Evolutionary conservation across 1,284 basidiomycete species (phyloP), one percentile per base, ranked within the genome.

Genomic region (Apiotrichum porosum): DNA sequence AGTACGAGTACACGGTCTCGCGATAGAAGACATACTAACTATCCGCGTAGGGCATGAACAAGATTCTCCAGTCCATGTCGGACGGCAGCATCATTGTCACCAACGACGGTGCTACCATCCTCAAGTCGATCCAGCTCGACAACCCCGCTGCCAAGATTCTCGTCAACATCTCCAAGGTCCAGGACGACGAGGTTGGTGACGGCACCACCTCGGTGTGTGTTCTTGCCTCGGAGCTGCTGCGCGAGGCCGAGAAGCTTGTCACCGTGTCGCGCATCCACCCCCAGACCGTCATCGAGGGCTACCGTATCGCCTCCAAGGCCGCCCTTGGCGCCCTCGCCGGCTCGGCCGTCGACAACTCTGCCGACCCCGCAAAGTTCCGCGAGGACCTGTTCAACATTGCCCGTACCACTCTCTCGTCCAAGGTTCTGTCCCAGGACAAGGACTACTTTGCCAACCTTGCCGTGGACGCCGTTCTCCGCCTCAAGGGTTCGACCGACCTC

Each of bases 91-190:
- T 99, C 61, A 94, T 85, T 51, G 93, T 99, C 47, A 98, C 95
- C 15, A 99, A 98, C 74, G 95, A 98, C 72, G 95, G 95, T 15
- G 95, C 95, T 3, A 98, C 95, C 37, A 98, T 98, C 65, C 81
- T 99, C 57, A 97, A 95, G 72, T 85, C 89, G 45, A 97, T 99
- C 64, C 87, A 92, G 61, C 83, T 99, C 57, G 95, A 98, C 76
- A 98, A 99, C 69, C 88, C 95, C 3, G 94, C 95, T 0, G 95
- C 95, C 44, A 98, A 98, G 79, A 97, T 99, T 69, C 81, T 98
- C 44, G 95, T 98, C 66, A 97, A 98, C 76, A 98, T 99, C 71
- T 94, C 90, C n/a, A 98, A 99, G 72, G 93, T 97, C 15, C 95
- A 98, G 75, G 95, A 99, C 66, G 95, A 99, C 70, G 95, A 99